Percentiles rank a stretch among this genome's conserved stretches.
Evolutionary conservation across 257 asterid species (phyloP).

Genomic region (Solanum pinnatisectum): DNA sequence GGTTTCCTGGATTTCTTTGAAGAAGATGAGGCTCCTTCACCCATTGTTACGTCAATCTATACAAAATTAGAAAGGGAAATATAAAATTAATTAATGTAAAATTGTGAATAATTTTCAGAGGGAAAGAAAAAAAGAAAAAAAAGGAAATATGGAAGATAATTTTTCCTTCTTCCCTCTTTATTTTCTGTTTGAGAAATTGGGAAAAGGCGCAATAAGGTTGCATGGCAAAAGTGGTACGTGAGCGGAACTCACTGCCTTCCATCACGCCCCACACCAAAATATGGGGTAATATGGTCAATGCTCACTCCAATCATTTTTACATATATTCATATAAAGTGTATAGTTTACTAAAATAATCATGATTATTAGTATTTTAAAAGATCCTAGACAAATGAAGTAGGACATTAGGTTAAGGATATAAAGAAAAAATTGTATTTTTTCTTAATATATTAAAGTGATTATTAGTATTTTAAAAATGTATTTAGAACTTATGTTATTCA

Average conservation of each 20-base stretch:
- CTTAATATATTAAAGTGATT: too few species aligned
- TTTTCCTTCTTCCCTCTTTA: neutral
- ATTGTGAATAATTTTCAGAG: neutral
- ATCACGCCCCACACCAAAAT: neutral
- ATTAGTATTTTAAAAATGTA: too few species aligned
- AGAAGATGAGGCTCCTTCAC: conserved; percentile 18
- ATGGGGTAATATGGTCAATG: neutral
- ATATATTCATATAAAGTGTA: too few species aligned
- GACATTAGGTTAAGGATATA: too few species aligned
- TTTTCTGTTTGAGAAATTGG: neutral
- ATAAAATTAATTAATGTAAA: neutral
- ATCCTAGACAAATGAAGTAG: too few species aligned
- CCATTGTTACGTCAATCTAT: conserved; percentile 8
- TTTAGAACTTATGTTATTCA: too few species aligned
- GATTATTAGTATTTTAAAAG: too few species aligned
- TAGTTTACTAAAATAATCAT: too few species aligned
- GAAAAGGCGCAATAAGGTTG: neutral
- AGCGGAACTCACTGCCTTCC: neutral
- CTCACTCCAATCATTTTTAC: neutral
- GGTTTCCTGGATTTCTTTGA: conserved; percentile 26
- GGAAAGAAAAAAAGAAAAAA: neutral
- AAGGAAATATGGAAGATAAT: neutral
- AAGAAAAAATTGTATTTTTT: too few species aligned
- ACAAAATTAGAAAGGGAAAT: neutral
- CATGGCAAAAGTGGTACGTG: neutral